These are phyloP conservation scores for Aspergillus hiratsukae DNA, from an alignment of 2,329 filamentous ascomycete species.

Conservation along the genomic window DNA sequence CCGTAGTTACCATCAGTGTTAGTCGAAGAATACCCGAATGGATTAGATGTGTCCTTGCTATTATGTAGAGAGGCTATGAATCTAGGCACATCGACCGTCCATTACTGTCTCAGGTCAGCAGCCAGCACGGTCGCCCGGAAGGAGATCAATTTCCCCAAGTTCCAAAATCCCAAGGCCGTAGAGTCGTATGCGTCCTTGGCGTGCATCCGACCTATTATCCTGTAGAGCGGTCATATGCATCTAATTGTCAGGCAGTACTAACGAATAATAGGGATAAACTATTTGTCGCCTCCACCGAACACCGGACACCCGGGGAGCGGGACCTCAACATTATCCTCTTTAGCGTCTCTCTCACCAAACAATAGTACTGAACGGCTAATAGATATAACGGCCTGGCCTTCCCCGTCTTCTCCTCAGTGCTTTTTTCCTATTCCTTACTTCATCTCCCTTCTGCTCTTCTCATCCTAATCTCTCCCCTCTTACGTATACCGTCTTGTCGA, in stretches of 20 bases:
- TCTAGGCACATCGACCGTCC: neutral
- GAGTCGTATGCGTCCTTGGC: neutral
- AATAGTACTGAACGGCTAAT: neutral
- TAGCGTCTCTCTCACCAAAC: neutral
- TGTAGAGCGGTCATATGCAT: neutral
- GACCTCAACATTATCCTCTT: conserved; percentile 16
- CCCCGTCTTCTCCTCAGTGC: conserved; percentile 6
- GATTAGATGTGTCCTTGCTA: neutral
- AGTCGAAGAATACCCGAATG: neutral
- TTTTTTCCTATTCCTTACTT: conserved; percentile 1
- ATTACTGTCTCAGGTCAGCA: neutral
- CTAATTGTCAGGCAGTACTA: neutral
- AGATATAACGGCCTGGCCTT: conserved; percentile 1
- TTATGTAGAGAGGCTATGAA: neutral
- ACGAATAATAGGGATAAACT: neutral
- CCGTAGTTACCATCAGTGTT: neutral
- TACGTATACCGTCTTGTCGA: neutral
- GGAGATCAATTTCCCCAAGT: neutral
- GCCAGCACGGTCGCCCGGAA: conserved; percentile 9
- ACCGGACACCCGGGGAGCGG: conserved; percentile 17
- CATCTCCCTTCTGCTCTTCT: conserved; percentile 1
- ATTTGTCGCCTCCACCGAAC: neutral
- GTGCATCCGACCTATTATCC: neutral
- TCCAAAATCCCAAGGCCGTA: neutral
- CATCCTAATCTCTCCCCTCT: neutral